Evolutionary conservation across 73 alveolate species (phyloP).

Genomic region (Paramecium tetraurelia): DNA sequence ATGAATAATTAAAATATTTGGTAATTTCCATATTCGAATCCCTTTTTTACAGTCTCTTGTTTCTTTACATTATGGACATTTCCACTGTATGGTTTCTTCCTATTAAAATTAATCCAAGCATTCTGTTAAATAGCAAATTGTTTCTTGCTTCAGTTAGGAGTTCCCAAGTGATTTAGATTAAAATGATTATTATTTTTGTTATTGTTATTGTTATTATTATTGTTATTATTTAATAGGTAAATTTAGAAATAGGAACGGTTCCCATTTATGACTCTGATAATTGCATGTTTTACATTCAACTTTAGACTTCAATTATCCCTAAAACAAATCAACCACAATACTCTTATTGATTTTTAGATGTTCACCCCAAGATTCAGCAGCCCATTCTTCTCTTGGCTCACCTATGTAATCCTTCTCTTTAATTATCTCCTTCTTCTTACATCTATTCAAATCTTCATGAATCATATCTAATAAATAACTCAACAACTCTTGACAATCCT

Average conservation of each 20-base stretch:
- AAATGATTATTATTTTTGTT: not conserved
- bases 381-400: constrained; percentile 61
- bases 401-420: constrained; percentile 77
- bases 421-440: constrained; percentile 38
- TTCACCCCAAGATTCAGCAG: constrained; percentile 83
- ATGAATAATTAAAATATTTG: constrained; percentile 83
- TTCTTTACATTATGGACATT: constrained; percentile 84
- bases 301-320: constrained; percentile 25
- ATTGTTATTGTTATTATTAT: not conserved
- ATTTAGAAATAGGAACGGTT: constrained; percentile 83
- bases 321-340: constrained; percentile 90
- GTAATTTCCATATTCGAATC: constrained; percentile 89
- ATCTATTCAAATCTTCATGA: constrained; percentile 78
- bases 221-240: constrained; percentile 81
- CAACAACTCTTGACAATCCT: constrained; percentile 80
- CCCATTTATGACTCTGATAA: constrained; percentile 42
- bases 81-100: constrained; percentile 80
- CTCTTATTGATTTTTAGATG: constrained; percentile 82
- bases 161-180: constrained; percentile 43
- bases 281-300: not conserved
- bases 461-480: constrained; percentile 66
- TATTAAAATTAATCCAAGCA: constrained; percentile 25
- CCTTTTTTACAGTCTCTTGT: constrained; percentile 73
- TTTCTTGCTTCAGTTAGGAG: not conserved
- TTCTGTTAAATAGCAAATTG: not conserved